These are phyloP conservation scores for Yamadazyma membranifaciens DNA, from an alignment of 1,139 yeast genomes.

Conservation along the genomic window DNA sequence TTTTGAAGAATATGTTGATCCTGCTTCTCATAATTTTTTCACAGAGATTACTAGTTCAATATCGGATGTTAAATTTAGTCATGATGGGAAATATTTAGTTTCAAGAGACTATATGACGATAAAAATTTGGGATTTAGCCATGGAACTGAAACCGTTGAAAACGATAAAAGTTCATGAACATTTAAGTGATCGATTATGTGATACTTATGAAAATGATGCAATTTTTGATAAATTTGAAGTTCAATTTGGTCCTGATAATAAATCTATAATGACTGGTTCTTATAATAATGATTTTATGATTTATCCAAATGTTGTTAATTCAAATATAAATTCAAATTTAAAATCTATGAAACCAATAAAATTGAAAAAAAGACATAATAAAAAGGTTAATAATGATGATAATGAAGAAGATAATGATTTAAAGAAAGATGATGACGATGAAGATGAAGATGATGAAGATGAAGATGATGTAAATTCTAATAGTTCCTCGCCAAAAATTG, in stretches of 20 bases:
- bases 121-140: constrained; percentile 96
- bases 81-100: constrained; percentile 91
- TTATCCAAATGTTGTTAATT: constrained; percentile 73
- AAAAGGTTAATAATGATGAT: constrained; percentile 35
- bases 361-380: constrained; percentile 26
- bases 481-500: constrained; percentile 27
- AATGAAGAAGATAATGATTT: constrained; percentile 37
- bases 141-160: constrained; percentile 93
- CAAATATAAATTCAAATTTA: constrained; percentile 13
- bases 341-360: constrained; percentile 15
- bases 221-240: constrained; percentile 98
- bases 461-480: constrained; percentile 34
- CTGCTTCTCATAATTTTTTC: constrained; percentile 90
- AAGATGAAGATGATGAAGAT: constrained; percentile 40
- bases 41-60: constrained; percentile 96
- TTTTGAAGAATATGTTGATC: constrained; percentile 92
- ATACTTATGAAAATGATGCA: constrained; percentile 97
- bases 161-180: constrained; percentile 96
- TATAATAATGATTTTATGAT: constrained; percentile 97
- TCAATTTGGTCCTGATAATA: constrained; percentile 90
- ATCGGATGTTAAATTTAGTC: constrained; percentile 89
- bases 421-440: constrained; percentile 32
- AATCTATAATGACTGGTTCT: constrained; percentile 94
- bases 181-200: constrained; percentile 88
- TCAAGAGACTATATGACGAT: constrained; percentile 97